Evolutionary conservation across 352 stramenopile genomes (phyloP).

Genomic region (Phytopythium sindhum): DNA sequence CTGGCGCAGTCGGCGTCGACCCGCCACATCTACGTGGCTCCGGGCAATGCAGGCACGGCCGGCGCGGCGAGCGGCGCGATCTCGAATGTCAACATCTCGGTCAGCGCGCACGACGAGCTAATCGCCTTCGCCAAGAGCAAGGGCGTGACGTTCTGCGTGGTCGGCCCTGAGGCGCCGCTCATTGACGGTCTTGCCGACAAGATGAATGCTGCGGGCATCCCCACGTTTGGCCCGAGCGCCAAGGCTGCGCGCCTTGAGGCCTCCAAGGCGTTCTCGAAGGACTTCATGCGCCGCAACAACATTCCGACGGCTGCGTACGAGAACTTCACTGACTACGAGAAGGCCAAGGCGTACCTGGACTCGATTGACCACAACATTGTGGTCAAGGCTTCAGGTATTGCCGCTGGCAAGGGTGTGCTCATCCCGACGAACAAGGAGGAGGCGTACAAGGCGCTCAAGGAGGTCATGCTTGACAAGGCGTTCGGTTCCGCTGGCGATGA

Average conservation of each 20-base stretch:
- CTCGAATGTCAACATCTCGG: slow-evolving; percentile 76
- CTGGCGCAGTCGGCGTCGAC: slow-evolving; percentile 79
- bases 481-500: slow-evolving; percentile 96
- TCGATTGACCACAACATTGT: slow-evolving; percentile 94
- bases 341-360: slow-evolving; percentile 91
- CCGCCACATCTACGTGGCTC: slow-evolving; percentile 85
- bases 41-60: slow-evolving; percentile 89
- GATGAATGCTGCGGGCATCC: slow-evolving; percentile 89
- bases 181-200: slow-evolving; percentile 96
- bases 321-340: slow-evolving; percentile 94
- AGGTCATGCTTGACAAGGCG: slow-evolving; percentile 97
- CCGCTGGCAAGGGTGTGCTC: slow-evolving; percentile 98
- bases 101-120: slow-evolving; percentile 59
- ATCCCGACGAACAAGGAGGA: slow-evolving; percentile 94
- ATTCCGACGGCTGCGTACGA: slow-evolving; percentile 98
- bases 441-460: slow-evolving; percentile 90
- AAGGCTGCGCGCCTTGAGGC: slow-evolving; percentile 96
- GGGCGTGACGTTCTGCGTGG: slow-evolving; percentile 93
- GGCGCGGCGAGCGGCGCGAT: slow-evolving; percentile 36
- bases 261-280: slow-evolving; percentile 98
- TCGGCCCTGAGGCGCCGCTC: slow-evolving; percentile 97
- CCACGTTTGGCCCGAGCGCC: slow-evolving; percentile 95
- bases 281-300: slow-evolving; percentile 97
- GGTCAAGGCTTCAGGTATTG: slow-evolving; percentile 99
- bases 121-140: slow-evolving; percentile 84